phyloP scores from a whole-genome alignment of 768 basidiomycete species.

The Pleurotus cornucopiae region DNA sequence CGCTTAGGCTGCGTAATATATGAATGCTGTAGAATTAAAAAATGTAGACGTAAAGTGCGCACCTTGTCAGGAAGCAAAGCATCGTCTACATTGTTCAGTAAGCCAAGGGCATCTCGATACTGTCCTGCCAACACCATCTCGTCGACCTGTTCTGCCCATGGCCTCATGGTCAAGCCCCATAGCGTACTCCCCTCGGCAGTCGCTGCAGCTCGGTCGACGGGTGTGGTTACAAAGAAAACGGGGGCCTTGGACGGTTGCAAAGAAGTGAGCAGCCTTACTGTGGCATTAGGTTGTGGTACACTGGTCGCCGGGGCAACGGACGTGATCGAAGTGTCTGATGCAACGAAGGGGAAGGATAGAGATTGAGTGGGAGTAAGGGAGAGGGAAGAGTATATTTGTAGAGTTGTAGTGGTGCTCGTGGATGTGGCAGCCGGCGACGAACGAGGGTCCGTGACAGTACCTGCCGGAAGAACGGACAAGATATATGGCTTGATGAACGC shows the following conservation, averaged over 20 bases:
- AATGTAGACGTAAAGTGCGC: not conserved
- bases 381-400: conserved; percentile 71
- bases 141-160: conserved; percentile 81
- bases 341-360: conserved; percentile 56
- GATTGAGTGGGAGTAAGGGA: conserved; percentile 60
- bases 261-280: conserved; percentile 62
- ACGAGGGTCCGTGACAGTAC: conserved; percentile 40
- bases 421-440: conserved; percentile 24
- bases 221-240: conserved; percentile 65
- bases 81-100: conserved; percentile 69
- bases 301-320: conserved; percentile 21
- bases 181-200: conserved; percentile 70
- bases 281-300: conserved; percentile 29
- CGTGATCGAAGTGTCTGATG: conserved; percentile 10
- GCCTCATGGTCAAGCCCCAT: conserved; percentile 69
- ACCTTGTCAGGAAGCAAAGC: conserved; percentile 63
- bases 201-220: conserved; percentile 64
- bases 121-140: conserved; percentile 66
- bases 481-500: conserved; percentile 77
- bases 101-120: conserved; percentile 76
- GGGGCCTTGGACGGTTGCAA: conserved; percentile 49
- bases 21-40: not conserved
- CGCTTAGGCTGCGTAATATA: conserved; percentile 40
- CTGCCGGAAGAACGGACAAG: conserved; percentile 69
- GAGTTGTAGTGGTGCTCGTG: conserved; percentile 50